Percentiles rank a stretch among this genome's conserved stretches.
phyloP scores from a whole-genome alignment of 305 asterid genomes.

The Plantago coronopus region DNA sequence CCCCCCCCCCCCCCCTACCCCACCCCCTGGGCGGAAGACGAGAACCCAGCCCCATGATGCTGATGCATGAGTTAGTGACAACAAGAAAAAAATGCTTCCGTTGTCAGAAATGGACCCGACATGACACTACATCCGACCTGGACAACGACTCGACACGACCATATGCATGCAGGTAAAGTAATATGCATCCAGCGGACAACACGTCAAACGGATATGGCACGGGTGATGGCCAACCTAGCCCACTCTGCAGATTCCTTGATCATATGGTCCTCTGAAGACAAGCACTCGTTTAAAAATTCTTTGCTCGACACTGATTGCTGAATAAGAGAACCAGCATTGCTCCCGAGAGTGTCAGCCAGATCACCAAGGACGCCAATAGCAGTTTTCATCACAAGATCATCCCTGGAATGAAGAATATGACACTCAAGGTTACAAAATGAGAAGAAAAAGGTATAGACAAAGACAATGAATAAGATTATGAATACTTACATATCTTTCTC shows the following conservation, averaged over 20 bases:
- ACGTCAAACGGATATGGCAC: conserved; percentile 83
- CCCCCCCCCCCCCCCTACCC: conserved; percentile 15
- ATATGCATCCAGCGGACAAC: conserved; percentile 42
- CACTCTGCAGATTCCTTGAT: conserved; percentile 95
- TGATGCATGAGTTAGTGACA: conserved; percentile 82
- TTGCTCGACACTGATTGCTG: conserved; percentile 81
- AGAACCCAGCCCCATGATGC: conserved; percentile 46
- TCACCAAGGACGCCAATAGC: conserved; percentile 96
- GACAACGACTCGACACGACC: conserved; percentile 76
- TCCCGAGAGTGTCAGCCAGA: conserved; percentile 91
- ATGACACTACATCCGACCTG: conserved; percentile 43
- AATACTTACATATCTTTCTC: conserved; percentile 82
- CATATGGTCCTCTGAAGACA: conserved; percentile 84
- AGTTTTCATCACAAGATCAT: conserved; percentile 89
- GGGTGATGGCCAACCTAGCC: conserved; percentile 90
- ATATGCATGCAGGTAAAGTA: conserved; percentile 78
- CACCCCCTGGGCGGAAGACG: conserved; percentile 20
- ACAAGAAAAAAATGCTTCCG: conserved; percentile 43
- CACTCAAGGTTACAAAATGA: conserved; percentile 3
- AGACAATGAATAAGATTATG: conserved; percentile 4
- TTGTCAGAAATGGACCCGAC: conserved; percentile 62
- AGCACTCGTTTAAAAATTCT: conserved; percentile 76
- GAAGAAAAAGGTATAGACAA: background rate
- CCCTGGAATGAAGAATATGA: conserved; percentile 47
- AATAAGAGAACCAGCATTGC: conserved; percentile 77